These are phyloP conservation scores for Papiliotrema terrestris DNA, from an alignment of 1,284 basidiomycete genomes.

Conservation along the genomic window DNA sequence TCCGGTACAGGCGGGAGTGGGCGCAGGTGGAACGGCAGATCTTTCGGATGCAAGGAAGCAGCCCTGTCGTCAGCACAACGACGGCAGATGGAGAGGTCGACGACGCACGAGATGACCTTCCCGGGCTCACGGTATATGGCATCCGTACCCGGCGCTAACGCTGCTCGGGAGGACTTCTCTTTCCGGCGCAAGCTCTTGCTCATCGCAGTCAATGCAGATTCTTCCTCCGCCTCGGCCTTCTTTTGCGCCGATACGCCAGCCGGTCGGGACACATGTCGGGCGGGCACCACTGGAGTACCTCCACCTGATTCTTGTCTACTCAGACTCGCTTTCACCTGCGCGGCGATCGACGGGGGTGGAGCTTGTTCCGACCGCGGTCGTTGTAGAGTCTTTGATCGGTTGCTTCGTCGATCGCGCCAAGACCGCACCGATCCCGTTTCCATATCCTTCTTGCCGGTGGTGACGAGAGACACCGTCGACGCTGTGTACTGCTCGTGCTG, in stretches of 20 bases:
- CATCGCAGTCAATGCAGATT: background rate
- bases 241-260: background rate
- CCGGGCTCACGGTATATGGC: background rate
- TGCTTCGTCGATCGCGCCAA: background rate
- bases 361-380: background rate
- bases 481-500: background rate
- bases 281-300: background rate
- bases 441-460: background rate
- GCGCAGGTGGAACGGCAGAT: slow-evolving; percentile 2
- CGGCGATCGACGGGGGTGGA: background rate
- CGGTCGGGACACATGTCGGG: background rate
- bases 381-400: background rate
- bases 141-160: background rate
- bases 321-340: no score
- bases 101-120: background rate
- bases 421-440: background rate
- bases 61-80: background rate
- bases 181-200: background rate
- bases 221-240: background rate
- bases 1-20: slow-evolving; percentile 5
- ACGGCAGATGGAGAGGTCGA: background rate
- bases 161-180: background rate
- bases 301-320: no score
- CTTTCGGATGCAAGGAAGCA: background rate
- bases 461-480: background rate